Evolutionary conservation across 2,329 filamentous ascomycete species (phyloP).

Genomic region (Aspergillus neotritici): DNA sequence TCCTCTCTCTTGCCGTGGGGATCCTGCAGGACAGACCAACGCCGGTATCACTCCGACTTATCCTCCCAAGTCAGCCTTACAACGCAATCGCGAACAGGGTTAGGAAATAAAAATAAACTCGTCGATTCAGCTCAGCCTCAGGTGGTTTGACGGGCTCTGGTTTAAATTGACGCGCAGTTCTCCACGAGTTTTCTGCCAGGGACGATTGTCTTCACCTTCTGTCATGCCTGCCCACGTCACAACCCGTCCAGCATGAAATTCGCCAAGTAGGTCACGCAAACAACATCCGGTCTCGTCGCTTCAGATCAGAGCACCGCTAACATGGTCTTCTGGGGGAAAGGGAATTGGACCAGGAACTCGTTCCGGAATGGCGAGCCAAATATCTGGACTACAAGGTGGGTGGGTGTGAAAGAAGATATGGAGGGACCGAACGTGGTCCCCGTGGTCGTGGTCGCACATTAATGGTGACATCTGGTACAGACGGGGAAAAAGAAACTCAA

Average conservation of each 20-base stretch:
- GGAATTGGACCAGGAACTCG: constrained; percentile 79
- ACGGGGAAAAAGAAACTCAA: constrained; percentile 89
- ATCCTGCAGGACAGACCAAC: too few relatives aligned
- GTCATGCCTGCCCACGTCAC: constrained; percentile 14
- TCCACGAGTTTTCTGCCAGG: too few relatives aligned
- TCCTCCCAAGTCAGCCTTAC: too few relatives aligned
- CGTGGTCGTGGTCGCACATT: too few relatives aligned
- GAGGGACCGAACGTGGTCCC: too few relatives aligned
- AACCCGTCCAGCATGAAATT: constrained; percentile 50
- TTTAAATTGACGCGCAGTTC: too few relatives aligned
- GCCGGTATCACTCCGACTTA: too few relatives aligned
- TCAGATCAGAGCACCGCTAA: too few relatives aligned
- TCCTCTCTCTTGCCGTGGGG: too few relatives aligned
- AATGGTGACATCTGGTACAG: constrained; percentile 30
- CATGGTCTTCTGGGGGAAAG: constrained; percentile 30
- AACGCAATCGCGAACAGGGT: too few relatives aligned
- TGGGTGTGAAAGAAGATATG: constrained; percentile 2
- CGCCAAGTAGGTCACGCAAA: constrained; percentile 47
- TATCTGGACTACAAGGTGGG: constrained; percentile 87
- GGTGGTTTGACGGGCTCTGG: too few relatives aligned
- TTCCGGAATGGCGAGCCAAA: constrained; percentile 91
- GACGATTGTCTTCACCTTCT: not conserved
- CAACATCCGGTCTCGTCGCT: constrained; percentile 7
- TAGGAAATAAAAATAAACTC: too few relatives aligned
- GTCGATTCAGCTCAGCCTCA: not conserved